A percentile compares a stretch with the other conserved stretches of the same genome.
phyloP scores from a whole-genome alignment of 495 filamentous ascomycete species.

The Talaromyces thailandensis region DNA sequence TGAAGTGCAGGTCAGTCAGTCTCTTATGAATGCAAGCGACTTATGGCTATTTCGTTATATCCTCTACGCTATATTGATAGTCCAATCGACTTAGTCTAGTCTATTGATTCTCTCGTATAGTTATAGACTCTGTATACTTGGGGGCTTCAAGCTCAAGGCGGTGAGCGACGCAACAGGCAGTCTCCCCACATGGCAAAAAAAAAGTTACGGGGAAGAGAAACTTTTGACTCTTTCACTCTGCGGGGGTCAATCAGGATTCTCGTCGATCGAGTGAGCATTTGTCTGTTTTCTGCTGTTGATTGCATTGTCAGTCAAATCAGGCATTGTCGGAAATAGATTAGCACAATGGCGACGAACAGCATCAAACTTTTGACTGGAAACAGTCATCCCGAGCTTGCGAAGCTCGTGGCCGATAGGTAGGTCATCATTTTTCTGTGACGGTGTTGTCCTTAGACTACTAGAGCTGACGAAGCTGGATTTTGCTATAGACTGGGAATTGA shows the following conservation, averaged over 20 bases:
- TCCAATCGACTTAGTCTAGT: not conserved
- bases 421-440: slow-evolving; percentile 3
- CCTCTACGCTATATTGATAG: not conserved
- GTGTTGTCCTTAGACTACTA: not conserved
- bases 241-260: not conserved
- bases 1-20: slow-evolving; percentile 39
- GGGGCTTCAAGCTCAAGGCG: not conserved
- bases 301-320: not conserved
- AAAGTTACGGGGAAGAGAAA: not conserved
- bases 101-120: not conserved
- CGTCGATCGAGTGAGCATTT: not conserved
- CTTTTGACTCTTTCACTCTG: not conserved
- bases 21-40: not conserved
- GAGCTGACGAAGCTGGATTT: not conserved
- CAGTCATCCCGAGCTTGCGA: slow-evolving; percentile 86
- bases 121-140: not conserved
- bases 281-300: not conserved
- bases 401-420: slow-evolving; percentile 85
- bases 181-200: slow-evolving; percentile 2
- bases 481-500: slow-evolving; percentile 75
- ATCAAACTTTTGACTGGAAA: slow-evolving; percentile 95
- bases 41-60: not conserved
- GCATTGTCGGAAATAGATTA: slow-evolving; percentile 9
- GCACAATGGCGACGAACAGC: slow-evolving; percentile 67
- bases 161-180: slow-evolving; percentile 2